A percentile compares a stretch with the other conserved stretches of the same genome.
These are phyloP conservation scores for Trichophyton benhamiae DNA, from an alignment of 2,329 filamentous ascomycete species.

Conservation along the genomic window DNA sequence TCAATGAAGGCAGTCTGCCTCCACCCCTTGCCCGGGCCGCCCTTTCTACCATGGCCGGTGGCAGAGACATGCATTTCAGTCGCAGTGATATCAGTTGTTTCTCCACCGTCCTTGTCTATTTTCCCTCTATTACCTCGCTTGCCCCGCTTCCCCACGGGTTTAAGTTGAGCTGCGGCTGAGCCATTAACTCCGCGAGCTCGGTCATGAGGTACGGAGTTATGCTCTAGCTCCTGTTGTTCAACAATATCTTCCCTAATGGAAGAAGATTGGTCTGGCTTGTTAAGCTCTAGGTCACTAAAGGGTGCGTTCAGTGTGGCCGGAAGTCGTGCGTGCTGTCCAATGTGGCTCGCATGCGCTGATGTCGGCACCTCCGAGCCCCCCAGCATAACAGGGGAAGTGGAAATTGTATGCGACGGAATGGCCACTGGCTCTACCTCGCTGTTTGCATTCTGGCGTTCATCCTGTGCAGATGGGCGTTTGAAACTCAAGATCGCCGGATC, in stretches of 20 bases:
- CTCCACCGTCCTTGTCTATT: slow-evolving; percentile 34
- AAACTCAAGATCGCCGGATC: slow-evolving; percentile 75
- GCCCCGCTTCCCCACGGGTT: slow-evolving; percentile 28
- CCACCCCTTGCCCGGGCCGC: slow-evolving; percentile 48
- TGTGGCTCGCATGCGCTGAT: slow-evolving; percentile 11
- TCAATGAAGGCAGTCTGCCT: slow-evolving; percentile 55
- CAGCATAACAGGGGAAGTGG: slow-evolving; percentile 21
- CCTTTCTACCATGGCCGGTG: slow-evolving; percentile 29
- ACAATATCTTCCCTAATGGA: slow-evolving; percentile 10
- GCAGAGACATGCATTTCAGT: neutral
- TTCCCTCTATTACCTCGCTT: slow-evolving; percentile 36
- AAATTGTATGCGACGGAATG: slow-evolving; percentile 11
- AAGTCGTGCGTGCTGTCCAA: slow-evolving; percentile 11
- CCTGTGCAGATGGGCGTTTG: slow-evolving; percentile 26
- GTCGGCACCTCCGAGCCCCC: slow-evolving; percentile 18
- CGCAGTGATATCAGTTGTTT: neutral
- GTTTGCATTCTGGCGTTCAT: neutral
- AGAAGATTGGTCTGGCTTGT: slow-evolving; percentile 8
- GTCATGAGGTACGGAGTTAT: neutral
- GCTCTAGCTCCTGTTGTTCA: slow-evolving; percentile 14
- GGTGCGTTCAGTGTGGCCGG: slow-evolving; percentile 35
- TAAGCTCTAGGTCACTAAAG: slow-evolving; percentile 32
- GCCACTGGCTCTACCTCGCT: neutral
- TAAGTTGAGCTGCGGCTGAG: slow-evolving; percentile 18
- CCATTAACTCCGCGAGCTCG: slow-evolving; percentile 14